phyloP scores from a whole-genome alignment of 768 basidiomycete genomes.

The Piloderma croceum region DNA sequence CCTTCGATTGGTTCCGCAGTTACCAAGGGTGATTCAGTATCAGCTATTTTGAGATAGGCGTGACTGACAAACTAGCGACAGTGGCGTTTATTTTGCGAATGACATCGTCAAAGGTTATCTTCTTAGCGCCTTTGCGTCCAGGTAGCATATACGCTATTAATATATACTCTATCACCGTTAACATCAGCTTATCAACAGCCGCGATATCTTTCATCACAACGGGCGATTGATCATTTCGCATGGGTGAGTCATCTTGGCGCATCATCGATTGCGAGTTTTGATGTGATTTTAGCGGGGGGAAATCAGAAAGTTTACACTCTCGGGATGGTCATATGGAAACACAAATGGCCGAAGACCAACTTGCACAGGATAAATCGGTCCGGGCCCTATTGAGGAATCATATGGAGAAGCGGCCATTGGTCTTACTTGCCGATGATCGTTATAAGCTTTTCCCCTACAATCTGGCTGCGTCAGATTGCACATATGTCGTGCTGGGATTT shows the following conservation, averaged over 20 bases:
- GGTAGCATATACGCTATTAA: conserved; percentile 33
- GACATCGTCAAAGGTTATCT: conserved; percentile 71
- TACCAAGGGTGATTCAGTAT: no score
- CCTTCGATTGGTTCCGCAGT: conserved; percentile 53
- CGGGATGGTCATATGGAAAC: conserved; percentile 34
- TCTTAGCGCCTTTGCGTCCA: conserved; percentile 62
- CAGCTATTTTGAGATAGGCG: no score
- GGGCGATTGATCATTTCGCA: conserved; percentile 79
- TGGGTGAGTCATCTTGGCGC: conserved; percentile 46
- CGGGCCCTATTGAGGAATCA: conserved; percentile 60
- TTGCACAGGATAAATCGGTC: conserved; percentile 64
- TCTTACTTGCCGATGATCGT: conserved; percentile 67
- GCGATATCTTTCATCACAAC: conserved; percentile 58
- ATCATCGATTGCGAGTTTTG: background rate
- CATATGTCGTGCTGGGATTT: conserved; percentile 59
- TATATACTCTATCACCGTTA: conserved; percentile 3
- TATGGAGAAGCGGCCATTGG: conserved; percentile 51
- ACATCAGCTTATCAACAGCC: conserved; percentile 35
- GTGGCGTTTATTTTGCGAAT: conserved; percentile 66
- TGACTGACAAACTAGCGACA: conserved; percentile 30
- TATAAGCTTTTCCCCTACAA: conserved; percentile 72
- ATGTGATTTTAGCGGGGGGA: conserved; percentile 52
- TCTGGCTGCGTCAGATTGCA: conserved; percentile 41
- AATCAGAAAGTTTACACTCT: conserved; percentile 50
- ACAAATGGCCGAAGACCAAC: conserved; percentile 57